Evolutionary conservation across 176 grass and related monocot species (phyloP).

Genomic region (Bromus sterilis): DNA sequence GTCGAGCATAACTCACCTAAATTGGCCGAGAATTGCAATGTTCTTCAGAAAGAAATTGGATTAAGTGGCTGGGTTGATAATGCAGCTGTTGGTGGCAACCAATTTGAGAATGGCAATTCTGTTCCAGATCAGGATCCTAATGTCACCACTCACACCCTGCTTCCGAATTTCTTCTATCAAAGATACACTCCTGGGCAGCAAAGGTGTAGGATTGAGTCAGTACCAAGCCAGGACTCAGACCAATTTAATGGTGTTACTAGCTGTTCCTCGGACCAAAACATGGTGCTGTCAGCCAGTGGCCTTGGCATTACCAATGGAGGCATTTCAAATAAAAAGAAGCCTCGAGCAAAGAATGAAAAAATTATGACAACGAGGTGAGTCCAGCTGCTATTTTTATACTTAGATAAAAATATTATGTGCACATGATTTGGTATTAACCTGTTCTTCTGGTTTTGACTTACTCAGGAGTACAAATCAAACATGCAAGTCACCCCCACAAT

Average conservation of each 20-base stretch:
- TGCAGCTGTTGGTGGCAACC: constrained; percentile 22
- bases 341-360: constrained; percentile 33
- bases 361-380: constrained; percentile 45
- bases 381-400: neutral
- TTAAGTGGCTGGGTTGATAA: constrained; percentile 33
- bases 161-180: constrained; percentile 58
- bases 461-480: constrained; percentile 39
- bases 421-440: constrained; percentile 17
- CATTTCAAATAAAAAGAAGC: constrained; percentile 51
- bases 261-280: constrained; percentile 58
- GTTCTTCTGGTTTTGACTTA: constrained; percentile 21
- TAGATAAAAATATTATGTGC: neutral
- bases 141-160: constrained; percentile 2
- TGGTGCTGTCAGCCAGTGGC: constrained; percentile 33
- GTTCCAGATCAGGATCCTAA: constrained; percentile 25
- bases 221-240: constrained; percentile 34
- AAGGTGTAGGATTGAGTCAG: constrained; percentile 31
- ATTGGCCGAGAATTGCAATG: constrained; percentile 16
- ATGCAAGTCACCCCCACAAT: constrained; percentile 33
- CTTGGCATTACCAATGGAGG: constrained; percentile 20
- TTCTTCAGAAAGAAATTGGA: constrained; percentile 12
- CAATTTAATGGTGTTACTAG: constrained; percentile 45
- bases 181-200: constrained; percentile 36
- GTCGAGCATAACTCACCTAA: constrained; percentile 32
- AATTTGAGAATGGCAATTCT: constrained; percentile 38